Conservation (phyloP, 2,329 filamentous ascomycete genomes). For the Aspergillus latus region DNA sequence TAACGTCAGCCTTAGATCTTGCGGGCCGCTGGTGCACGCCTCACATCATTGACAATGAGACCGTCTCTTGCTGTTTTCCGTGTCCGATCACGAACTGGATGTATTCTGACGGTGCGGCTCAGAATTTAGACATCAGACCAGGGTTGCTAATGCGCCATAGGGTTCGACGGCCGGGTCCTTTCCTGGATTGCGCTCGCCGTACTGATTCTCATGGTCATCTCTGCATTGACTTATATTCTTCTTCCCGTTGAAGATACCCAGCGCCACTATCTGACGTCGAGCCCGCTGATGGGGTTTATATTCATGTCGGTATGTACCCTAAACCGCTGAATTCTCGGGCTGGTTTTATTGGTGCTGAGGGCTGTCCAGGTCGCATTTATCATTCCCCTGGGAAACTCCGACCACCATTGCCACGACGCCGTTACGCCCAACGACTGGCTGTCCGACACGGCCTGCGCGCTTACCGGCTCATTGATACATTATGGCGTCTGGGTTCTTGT, state of each 20-base stretch:
- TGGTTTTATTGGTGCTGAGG: not conserved
- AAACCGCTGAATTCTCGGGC: too few relatives aligned
- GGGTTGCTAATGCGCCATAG: not conserved
- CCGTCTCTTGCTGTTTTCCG: slow-evolving; percentile 11
- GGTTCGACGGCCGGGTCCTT: not conserved
- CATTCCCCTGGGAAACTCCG: slow-evolving; percentile 2
- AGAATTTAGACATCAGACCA: not conserved
- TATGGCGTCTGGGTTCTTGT: slow-evolving; percentile 14
- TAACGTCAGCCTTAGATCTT: not conserved
- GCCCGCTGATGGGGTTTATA: slow-evolving; percentile 10
- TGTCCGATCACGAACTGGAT: slow-evolving; percentile 13
- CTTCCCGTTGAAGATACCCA: slow-evolving; percentile 6
- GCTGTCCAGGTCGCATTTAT: slow-evolving; percentile 8
- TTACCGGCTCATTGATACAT: slow-evolving; percentile 5
- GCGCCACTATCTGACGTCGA: slow-evolving; percentile 7
- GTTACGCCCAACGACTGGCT: slow-evolving; percentile 12
- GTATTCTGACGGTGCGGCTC: slow-evolving; percentile 4
- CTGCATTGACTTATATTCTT: slow-evolving; percentile 2
- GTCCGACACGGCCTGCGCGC: slow-evolving; percentile 6
- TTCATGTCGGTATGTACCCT: slow-evolving; percentile 6
- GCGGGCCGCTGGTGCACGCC: slow-evolving; percentile 10
- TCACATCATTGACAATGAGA: not conserved
- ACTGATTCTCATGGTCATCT: slow-evolving; percentile 9
- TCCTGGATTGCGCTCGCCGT: slow-evolving; percentile 9
- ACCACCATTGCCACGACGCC: slow-evolving; percentile 6